These are phyloP conservation scores for Pseudodiploospora longispora DNA, from an alignment of 2,329 filamentous ascomycete species.

Conservation along the genomic window DNA sequence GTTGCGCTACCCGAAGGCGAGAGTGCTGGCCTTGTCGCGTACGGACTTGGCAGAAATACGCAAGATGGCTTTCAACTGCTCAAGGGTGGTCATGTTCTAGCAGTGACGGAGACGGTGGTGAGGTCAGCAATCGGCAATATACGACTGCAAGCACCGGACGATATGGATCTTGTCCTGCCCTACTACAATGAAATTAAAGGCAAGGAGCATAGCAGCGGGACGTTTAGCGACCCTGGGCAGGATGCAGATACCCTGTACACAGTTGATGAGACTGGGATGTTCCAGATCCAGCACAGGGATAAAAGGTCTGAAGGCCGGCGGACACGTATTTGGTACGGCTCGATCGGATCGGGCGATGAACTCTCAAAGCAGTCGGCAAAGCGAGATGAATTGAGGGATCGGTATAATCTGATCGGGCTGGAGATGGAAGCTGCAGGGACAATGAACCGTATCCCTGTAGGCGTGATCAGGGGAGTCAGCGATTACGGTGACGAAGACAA, in stretches of 20 bases:
- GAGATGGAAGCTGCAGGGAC: constrained; percentile 9
- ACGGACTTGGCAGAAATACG: constrained; percentile 25
- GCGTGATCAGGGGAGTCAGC: constrained; percentile 5
- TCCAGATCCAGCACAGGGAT: constrained; percentile 10
- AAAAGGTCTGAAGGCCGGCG: constrained; percentile 12
- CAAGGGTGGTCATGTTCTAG: constrained; percentile 15
- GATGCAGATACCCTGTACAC: constrained; percentile 18
- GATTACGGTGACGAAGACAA: constrained; percentile 7
- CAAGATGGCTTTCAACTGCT: constrained; percentile 18
- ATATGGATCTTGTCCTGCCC: constrained; percentile 12
- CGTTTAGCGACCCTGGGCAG: constrained; percentile 24
- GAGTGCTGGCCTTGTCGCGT: constrained; percentile 19
- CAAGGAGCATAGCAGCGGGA: constrained; percentile 16
- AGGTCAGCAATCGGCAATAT: constrained; percentile 26
- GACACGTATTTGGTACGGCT: constrained; percentile 22
- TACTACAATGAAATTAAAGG: constrained; percentile 18
- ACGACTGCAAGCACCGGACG: constrained; percentile 15
- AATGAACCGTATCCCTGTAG: constrained; percentile 5
- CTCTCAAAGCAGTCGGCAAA: background rate
- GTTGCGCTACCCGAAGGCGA: constrained; percentile 19
- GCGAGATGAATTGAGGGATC: constrained; percentile 2
- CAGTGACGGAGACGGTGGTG: constrained; percentile 21
- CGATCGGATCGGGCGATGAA: constrained; percentile 3
- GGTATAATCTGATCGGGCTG: constrained; percentile 9
- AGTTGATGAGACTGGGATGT: constrained; percentile 1